These are phyloP conservation scores for Cutaneotrichosporon spelunceum DNA, from an alignment of 1,284 basidiomycete genomes.

Conservation along the genomic window DNA sequence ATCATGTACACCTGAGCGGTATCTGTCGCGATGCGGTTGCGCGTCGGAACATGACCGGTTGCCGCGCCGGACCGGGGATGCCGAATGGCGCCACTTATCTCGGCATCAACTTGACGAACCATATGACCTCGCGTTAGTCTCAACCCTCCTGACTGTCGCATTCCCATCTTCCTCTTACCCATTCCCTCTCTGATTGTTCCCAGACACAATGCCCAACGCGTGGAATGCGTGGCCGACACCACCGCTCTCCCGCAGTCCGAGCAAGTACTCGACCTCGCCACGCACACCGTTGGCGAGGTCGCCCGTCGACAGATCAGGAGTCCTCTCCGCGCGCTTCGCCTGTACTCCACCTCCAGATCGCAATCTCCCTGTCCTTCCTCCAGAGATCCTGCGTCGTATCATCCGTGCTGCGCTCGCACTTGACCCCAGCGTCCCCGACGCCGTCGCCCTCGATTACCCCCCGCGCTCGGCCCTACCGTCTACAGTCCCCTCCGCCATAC, in stretches of 20 bases:
- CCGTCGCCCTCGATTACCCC: constrained; percentile 8
- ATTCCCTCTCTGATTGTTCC: background rate
- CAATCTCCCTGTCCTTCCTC: constrained; percentile 15
- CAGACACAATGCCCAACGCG: constrained; percentile 12
- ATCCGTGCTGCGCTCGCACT: constrained; percentile 34
- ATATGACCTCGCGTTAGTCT: background rate
- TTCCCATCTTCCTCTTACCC: background rate
- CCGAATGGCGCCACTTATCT: constrained; percentile 1
- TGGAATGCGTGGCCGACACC: constrained; percentile 19
- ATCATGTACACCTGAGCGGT: background rate
- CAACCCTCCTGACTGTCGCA: background rate
- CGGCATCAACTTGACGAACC: background rate
- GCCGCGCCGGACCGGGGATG: background rate
- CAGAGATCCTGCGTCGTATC: constrained; percentile 34
- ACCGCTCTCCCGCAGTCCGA: constrained; percentile 7
- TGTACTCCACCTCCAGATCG: constrained; percentile 8
- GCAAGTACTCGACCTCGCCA: constrained; percentile 5
- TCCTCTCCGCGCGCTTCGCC: constrained; percentile 13
- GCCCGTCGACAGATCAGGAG: constrained; percentile 10
- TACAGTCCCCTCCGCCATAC: background rate
- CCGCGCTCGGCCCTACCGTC: background rate
- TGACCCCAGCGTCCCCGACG: constrained; percentile 14
- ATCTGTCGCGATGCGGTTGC: background rate
- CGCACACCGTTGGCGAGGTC: background rate
- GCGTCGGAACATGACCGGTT: background rate